These are phyloP conservation scores for Kwoniella shandongensis DNA, from an alignment of 768 basidiomycete species.

Conservation along the genomic window DNA sequence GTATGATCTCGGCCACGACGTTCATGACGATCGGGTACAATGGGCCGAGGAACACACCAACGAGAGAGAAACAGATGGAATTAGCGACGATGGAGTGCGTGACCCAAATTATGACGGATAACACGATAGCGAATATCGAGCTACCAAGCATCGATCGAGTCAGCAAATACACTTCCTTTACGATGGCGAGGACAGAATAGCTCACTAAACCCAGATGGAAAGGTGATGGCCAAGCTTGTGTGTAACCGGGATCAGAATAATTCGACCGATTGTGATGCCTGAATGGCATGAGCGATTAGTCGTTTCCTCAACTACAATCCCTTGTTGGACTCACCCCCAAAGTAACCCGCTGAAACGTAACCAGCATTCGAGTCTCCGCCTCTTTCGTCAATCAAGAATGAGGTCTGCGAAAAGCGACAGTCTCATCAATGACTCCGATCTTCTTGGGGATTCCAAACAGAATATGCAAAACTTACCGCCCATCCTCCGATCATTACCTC, in stretches of 20 bases:
- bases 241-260: slow-evolving; percentile 61
- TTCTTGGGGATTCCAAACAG: no score
- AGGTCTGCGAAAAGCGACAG: slow-evolving; percentile 28
- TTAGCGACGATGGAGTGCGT: slow-evolving; percentile 65
- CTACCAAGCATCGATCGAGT: slow-evolving; percentile 8
- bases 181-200: slow-evolving; percentile 1
- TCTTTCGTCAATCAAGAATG: slow-evolving; percentile 42
- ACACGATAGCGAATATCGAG: slow-evolving; percentile 48
- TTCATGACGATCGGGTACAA: slow-evolving; percentile 64
- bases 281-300: neutral
- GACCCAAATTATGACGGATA: slow-evolving; percentile 70
- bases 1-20: slow-evolving; percentile 66
- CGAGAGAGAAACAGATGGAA: slow-evolving; percentile 64
- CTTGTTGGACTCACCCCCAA: slow-evolving; percentile 41
- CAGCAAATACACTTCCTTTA: neutral
- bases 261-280: slow-evolving; percentile 59
- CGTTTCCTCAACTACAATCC: no score
- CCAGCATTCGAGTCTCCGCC: slow-evolving; percentile 42
- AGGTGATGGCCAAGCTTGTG: slow-evolving; percentile 52
- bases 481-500: slow-evolving; percentile 55
- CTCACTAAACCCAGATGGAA: slow-evolving; percentile 54
- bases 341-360: slow-evolving; percentile 53
- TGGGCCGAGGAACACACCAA: slow-evolving; percentile 71
- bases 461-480: slow-evolving; percentile 26
- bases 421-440: no score